phyloP scores from a whole-genome alignment of 345 rosid species.

The Citrus unshiu region DNA sequence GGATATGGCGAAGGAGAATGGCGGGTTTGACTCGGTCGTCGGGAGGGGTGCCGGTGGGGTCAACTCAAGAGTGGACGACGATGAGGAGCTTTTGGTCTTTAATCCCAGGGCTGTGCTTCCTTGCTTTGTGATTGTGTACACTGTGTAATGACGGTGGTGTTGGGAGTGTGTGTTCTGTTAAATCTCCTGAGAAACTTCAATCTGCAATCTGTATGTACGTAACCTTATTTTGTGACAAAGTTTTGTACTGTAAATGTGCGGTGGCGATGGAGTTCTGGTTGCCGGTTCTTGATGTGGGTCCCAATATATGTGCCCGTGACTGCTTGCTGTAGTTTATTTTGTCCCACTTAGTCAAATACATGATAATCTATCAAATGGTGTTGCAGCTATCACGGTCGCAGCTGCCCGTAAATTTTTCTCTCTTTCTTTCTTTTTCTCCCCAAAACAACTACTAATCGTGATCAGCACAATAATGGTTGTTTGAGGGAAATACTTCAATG shows the following conservation, averaged over 20 bases:
- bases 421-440: too few relatives aligned
- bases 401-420: too few relatives aligned
- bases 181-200: background rate
- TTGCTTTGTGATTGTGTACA: constrained; percentile 87
- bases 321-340: too few relatives aligned
- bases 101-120: constrained; percentile 99
- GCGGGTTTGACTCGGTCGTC: constrained; percentile 68
- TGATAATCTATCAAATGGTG: too few relatives aligned
- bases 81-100: constrained; percentile 80
- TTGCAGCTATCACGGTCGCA: too few relatives aligned
- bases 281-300: background rate
- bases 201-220: constrained; percentile 1
- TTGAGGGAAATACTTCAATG: background rate
- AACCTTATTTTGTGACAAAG: background rate
- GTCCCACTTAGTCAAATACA: too few relatives aligned
- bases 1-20: constrained; percentile 40
- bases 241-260: background rate
- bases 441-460: too few relatives aligned
- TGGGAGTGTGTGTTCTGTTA: constrained; percentile 1
- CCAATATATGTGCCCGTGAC: background rate
- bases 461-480: too few relatives aligned
- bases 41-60: constrained; percentile 54
- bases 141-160: constrained; percentile 20
- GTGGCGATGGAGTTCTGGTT: background rate
- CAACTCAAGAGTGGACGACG: constrained; percentile 56